Evolutionary conservation across 163 green algal genomes (phyloP).

Genomic region (Trebouxiophyceae sp.): DNA sequence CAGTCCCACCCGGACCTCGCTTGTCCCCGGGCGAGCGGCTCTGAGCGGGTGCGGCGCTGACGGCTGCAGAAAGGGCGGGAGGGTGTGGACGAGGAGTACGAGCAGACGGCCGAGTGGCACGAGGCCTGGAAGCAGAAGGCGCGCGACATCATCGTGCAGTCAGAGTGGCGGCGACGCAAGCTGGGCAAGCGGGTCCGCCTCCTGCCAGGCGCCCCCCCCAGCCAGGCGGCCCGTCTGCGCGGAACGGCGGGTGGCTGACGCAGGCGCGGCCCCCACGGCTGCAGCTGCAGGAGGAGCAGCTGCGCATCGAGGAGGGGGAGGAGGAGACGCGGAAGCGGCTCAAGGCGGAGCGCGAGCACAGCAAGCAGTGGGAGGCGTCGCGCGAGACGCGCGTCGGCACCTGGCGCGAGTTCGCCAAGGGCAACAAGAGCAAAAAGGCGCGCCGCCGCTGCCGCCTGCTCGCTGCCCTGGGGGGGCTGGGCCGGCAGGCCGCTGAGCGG

Average conservation of each 20-base stretch:
- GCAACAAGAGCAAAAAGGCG: conserved; percentile 46
- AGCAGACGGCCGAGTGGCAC: conserved; percentile 76
- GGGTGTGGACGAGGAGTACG: conserved; percentile 69
- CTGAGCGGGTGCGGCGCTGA: no score
- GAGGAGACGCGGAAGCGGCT: conserved; percentile 48
- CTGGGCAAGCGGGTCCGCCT: conserved; percentile 63
- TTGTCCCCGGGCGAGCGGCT: no score
- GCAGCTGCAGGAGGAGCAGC: conserved; percentile 72
- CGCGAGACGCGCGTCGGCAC: conserved; percentile 50
- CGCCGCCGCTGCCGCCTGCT: background rate
- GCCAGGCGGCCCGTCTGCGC: no score
- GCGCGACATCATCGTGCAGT: conserved; percentile 65
- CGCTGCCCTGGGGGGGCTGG: no score
- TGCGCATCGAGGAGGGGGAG: conserved; percentile 59
- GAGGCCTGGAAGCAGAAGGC: conserved; percentile 76
- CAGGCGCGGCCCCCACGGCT: conserved; percentile 1
- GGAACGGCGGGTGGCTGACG: no score
- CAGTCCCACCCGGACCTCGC: no score
- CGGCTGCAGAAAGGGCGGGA: conserved; percentile 47
- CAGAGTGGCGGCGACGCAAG: conserved; percentile 71
- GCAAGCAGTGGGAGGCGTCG: conserved; percentile 77
- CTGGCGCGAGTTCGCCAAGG: conserved; percentile 77
- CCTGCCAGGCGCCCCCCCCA: no score
- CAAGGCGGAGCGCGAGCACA: conserved; percentile 59
- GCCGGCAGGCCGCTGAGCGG: no score